phyloP scores from a whole-genome alignment of 1,284 basidiomycete genomes.

The Ganoderma multipileum region DNA sequence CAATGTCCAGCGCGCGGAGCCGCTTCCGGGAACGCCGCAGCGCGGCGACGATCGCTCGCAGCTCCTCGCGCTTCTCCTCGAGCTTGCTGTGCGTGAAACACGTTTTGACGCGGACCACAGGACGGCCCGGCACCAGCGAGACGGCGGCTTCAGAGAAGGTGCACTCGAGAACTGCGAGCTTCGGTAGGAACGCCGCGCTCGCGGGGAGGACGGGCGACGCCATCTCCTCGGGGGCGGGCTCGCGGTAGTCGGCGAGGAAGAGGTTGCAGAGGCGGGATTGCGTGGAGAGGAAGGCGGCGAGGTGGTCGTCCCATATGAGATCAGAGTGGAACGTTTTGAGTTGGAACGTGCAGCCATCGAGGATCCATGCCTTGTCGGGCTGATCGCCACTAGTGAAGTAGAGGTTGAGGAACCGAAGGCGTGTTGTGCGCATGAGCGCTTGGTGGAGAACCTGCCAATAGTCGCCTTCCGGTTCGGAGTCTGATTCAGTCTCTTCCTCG shows the following conservation, averaged over 20 bases:
- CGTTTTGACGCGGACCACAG: constrained; percentile 68
- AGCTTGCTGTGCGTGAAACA: constrained; percentile 63
- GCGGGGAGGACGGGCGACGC: constrained; percentile 33
- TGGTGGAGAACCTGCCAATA: constrained; percentile 58
- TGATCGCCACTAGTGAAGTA: constrained; percentile 51
- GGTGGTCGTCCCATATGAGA: constrained; percentile 63
- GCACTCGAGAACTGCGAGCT: constrained; percentile 62
- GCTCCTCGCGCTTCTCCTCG: constrained; percentile 57
- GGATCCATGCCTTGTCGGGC: constrained; percentile 58
- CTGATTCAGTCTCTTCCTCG: constrained; percentile 17
- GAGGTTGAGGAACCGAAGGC: constrained; percentile 59
- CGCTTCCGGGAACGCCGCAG: constrained; percentile 50
- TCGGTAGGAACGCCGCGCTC: constrained; percentile 48
- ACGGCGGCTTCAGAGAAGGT: constrained; percentile 68
- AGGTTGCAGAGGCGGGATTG: constrained; percentile 61
- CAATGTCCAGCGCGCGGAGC: constrained; percentile 62
- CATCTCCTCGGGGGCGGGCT: constrained; percentile 29
- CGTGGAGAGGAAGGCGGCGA: constrained; percentile 59
- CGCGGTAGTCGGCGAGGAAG: constrained; percentile 63
- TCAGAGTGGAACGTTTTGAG: constrained; percentile 68
- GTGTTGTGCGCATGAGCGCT: constrained; percentile 52
- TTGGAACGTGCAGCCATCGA: constrained; percentile 54
- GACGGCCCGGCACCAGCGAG: constrained; percentile 59
- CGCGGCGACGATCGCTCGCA: constrained; percentile 52
- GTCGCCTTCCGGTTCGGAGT: constrained; percentile 38